Evolutionary conservation across 768 basidiomycete genomes (phyloP), one percentile per base, ranked within the genome.

Genomic region (Phallus indusiatus): DNA sequence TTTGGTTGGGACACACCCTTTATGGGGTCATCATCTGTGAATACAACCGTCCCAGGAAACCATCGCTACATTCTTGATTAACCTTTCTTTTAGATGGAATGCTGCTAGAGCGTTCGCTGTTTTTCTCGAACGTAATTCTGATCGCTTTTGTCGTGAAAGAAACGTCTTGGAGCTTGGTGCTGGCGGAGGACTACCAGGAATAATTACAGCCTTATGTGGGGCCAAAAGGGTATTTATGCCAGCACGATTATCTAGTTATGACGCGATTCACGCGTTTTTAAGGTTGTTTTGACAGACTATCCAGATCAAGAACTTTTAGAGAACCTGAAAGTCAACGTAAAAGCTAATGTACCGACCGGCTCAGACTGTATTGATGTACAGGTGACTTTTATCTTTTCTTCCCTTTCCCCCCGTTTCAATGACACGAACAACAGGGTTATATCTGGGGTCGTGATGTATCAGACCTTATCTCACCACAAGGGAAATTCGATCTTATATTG

Each of bases 251-350:
- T 34, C 47, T n/a, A 57, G 16, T 46, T 46, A 5, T 21, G 24
- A 17, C n/a, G n/a, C n/a, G n/a, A 42, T 18, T 34, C 12, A 8
- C 4, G 37, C 24, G 14, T 36, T n/a, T 47, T 21, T 12, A 64
- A 91, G 89, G 84, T 86, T 1, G 81, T 96, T 2, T 71, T 94
- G 51, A 96, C 96, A 0, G 96, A 99, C 70, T 98, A 97, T 68
- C 95, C 95, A 0, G 95, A 97, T 62, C 65, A 74, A 1, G 68
- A 76, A 11, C 78, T 97, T 28, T 69, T 97, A 22, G 75, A 85
- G 1, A 97, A 97, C 68, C 76, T 98, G 33, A 66, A 70, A 5
- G 68, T 78, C 54, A 98, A 98, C 66, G 79, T 90, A 0, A 66
- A 72, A 3, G 62, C 67, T 14, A 96, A 96, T 65, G 55, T 85